Evolutionary conservation across 805 yeast genomes (phyloP), one percentile per base, ranked within the genome.

Genomic region (Schwanniomyces yamadae): DNA sequence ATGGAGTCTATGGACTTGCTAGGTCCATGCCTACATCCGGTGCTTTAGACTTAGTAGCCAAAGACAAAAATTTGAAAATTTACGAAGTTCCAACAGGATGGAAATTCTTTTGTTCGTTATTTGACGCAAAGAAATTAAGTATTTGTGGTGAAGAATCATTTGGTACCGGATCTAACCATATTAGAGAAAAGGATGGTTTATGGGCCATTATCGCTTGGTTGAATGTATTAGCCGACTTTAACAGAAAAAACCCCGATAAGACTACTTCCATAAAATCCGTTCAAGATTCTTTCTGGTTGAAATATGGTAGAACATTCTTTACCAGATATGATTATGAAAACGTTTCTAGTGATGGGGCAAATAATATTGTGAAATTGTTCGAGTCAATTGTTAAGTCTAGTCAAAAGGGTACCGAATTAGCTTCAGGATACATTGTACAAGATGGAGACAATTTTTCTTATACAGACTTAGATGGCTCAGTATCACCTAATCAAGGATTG

Each of bases 41-140:
- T 29, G 98, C 99, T 22, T 75, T 91, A 51, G 99, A 91, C 54
- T 73, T 84, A 39, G 99, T 93, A 16, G 98, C 96, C 20, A 77
- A 78, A 57, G 71, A 71, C 40, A 80, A 87, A 62, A 83, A 83
- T 21, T 66, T 91, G 46, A 66, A 81, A 33, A 70, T 82, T 43
- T 91, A 91, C 63, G 99, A 93, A 65, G 98, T 93, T 5, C 99
- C 99, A 37, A 91, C 99, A 13, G 99, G 98, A 23, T 91, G 99
- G 99, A 91, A 91, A 66, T 91, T 91, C 60, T 91, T 91, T 77
- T 90, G 98, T 66, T 91, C 95, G 4, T 69, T 91, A 47, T 91
- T 91, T 54, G 99, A 91, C 58, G 90, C 95, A 25, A 79, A 87
- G 54, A 90, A 89, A 66, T 75, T 91, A 51, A 85, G 96, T 40